Conservation (phyloP, 768 basidiomycete genomes). For the Xanthoconium purpureum region DNA sequence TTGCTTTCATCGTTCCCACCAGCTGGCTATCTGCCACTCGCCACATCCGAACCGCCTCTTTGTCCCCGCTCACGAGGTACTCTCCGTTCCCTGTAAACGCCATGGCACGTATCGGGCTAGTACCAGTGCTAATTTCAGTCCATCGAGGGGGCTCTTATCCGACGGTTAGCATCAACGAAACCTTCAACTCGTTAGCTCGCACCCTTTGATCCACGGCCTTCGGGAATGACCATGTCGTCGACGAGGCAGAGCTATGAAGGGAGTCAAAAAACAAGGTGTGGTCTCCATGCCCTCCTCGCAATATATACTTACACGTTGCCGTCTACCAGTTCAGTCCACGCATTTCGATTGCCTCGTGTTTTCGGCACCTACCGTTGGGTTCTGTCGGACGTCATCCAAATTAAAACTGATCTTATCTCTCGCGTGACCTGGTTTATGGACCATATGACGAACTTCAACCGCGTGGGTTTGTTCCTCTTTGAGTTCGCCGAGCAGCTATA, state of each 20-base stretch:
- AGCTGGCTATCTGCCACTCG: neutral
- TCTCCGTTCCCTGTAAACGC: slow-evolving; percentile 3
- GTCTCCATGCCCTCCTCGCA: neutral
- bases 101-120: slow-evolving; percentile 3
- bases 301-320: neutral
- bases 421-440: neutral
- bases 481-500: neutral
- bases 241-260: neutral
- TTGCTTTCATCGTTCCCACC: neutral
- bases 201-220: neutral
- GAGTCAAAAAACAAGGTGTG: neutral
- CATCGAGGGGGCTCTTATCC: neutral
- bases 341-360: slow-evolving; percentile 1
- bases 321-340: neutral
- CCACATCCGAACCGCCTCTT: slow-evolving; percentile 10
- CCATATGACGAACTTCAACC: neutral
- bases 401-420: slow-evolving; percentile 3
- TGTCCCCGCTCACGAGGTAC: slow-evolving; percentile 11
- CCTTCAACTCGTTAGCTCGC: neutral
- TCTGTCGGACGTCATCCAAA: no score
- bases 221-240: neutral
- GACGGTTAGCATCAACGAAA: neutral
- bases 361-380: neutral
- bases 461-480: slow-evolving; percentile 1
- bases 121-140: neutral